Conservation (phyloP, 2,329 filamentous ascomycete species). For the Diaporthe vaccinii region DNA sequence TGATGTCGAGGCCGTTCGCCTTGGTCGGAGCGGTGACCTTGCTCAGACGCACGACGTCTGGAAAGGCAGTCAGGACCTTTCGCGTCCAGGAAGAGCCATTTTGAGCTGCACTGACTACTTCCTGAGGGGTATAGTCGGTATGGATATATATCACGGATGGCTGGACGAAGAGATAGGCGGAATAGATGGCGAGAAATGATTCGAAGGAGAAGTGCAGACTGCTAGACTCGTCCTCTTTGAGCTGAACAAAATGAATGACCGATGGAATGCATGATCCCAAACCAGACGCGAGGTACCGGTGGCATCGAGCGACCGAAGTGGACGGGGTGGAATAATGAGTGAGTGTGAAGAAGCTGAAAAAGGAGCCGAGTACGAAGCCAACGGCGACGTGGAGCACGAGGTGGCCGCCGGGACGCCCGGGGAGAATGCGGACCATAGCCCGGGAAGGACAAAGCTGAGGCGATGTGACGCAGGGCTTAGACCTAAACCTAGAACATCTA, state of each 20-base stretch:
- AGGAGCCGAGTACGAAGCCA: conserved; percentile 13
- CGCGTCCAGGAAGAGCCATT: conserved; percentile 44
- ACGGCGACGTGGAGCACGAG: neutral
- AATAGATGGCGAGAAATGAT: conserved; percentile 46
- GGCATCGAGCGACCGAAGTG: neutral
- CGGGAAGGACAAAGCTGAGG: neutral
- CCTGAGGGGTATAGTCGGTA: conserved; percentile 43
- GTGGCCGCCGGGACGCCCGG: conserved; percentile 18
- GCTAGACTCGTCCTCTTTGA: conserved; percentile 41
- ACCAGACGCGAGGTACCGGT: neutral
- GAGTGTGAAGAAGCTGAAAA: conserved; percentile 11
- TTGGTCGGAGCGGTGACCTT: conserved; percentile 42
- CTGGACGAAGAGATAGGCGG: conserved; percentile 43
- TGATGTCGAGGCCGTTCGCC: conserved; percentile 41
- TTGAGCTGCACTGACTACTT: conserved; percentile 39
- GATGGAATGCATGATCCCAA: conserved; percentile 43
- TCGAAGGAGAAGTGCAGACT: conserved; percentile 44
- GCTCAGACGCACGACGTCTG: conserved; percentile 40
- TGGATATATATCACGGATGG: conserved; percentile 48
- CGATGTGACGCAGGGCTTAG: neutral
- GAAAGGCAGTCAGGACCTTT: conserved; percentile 43
- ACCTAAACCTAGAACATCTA: neutral
- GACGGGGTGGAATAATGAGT: conserved; percentile 3
- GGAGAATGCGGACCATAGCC: conserved; percentile 11
- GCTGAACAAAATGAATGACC: conserved; percentile 47